A percentile compares a stretch with the other conserved stretches of the same genome.
phyloP scores from a whole-genome alignment of 306 rosid species.

The Prunus fruticosa region DNA sequence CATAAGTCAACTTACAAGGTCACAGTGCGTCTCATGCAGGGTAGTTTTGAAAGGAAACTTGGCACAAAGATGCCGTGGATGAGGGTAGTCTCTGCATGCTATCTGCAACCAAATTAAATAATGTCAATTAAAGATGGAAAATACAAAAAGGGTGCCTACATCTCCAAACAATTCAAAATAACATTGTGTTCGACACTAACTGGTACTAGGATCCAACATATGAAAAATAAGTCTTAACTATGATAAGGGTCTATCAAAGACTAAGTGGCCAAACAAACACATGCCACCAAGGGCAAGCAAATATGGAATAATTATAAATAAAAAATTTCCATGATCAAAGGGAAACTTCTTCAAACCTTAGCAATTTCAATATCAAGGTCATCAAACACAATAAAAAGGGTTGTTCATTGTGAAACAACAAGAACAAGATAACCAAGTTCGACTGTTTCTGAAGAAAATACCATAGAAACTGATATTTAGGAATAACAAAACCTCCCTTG shows the following conservation, averaged over 20 bases:
- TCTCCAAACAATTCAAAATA: constrained; percentile 13
- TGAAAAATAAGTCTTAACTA: neutral
- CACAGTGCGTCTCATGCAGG: constrained; percentile 59
- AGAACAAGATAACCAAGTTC: neutral
- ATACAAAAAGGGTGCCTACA: neutral
- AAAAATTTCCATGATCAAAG: neutral
- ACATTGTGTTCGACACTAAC: neutral
- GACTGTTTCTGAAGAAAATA: neutral
- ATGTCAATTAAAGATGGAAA: constrained; percentile 17
- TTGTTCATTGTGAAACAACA: constrained; percentile 5
- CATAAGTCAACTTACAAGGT: constrained; percentile 37
- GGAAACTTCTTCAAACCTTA: neutral
- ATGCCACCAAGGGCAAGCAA: neutral
- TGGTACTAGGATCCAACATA: neutral
- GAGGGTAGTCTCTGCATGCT: constrained; percentile 90
- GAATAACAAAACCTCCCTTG: constrained; percentile 6
- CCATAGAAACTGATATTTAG: neutral
- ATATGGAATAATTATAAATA: neutral
- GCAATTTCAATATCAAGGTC: neutral
- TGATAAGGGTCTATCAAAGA: constrained; percentile 5
- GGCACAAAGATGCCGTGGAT: constrained; percentile 71
- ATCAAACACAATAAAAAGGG: neutral
- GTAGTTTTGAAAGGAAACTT: constrained; percentile 64
- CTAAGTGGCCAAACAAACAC: constrained; percentile 14
- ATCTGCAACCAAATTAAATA: constrained; percentile 40